Evolutionary conservation across 257 asterid species (phyloP), one percentile per base, ranked within the genome.

Genomic region (Verbascum thapsus): DNA sequence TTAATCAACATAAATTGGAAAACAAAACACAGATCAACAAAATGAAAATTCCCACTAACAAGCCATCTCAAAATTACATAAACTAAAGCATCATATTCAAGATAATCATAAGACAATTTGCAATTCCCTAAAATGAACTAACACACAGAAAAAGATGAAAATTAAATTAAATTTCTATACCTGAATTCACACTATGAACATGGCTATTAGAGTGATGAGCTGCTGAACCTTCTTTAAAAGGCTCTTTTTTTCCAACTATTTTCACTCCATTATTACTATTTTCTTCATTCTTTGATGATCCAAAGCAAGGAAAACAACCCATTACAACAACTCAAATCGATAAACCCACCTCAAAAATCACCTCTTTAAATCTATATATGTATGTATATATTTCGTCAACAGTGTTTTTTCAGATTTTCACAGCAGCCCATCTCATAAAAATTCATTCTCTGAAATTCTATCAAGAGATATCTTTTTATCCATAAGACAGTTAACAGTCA

Each of bases 271-370:
- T 80, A 50, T 34, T 55, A 26, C 51, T 55, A 38, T 58, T 67
- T 44, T 68, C 83, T 67, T 66, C 81, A 71, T 81, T 76, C 41
- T 76, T 66, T 65, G 95, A 83, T 77, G 98, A 87, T 85, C 85
- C 84, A 79, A 87, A 82, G 76, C 98, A 90, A 35, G 96, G 86
- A 55, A 87, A 83, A 80, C 96, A 88, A 78, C 94, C 98, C 96
- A 82, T 82, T 55, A 76, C 80, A 71, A n/a, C n/a, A n/a, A 63
- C 77, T 67, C 66, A 72, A 72, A 73, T 72, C 68, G 73, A 58
- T 19, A 55, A 61, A 69, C 68, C 80, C 75, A 70, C 75, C 75
- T 58, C n/a, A n/a, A 74, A 66, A 72, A 67, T 45, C 61, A 52
- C 72, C 23, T 61, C 16, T 44, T 32, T 42, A 34, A 60, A 17